A percentile compares a stretch with the other conserved stretches of the same genome.
phyloP scores from a whole-genome alignment of 2,329 filamentous ascomycete genomes.

The Aspergillus flavus region DNA sequence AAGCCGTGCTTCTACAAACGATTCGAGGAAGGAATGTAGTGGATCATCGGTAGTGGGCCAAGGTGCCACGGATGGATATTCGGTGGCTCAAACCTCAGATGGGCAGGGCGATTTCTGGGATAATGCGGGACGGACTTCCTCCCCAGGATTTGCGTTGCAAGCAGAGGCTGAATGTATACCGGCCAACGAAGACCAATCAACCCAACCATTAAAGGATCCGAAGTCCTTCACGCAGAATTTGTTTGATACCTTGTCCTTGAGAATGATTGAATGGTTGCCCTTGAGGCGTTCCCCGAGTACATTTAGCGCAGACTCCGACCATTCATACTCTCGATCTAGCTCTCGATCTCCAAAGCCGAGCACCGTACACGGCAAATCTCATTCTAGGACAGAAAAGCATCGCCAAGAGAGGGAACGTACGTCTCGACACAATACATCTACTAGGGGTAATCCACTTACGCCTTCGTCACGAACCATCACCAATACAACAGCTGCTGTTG shows the following conservation, averaged over 20 bases:
- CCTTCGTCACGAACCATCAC: conserved; percentile 31
- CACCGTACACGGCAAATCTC: conserved; percentile 8
- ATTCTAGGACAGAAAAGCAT: conserved; percentile 13
- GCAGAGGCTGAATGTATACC: conserved; percentile 15
- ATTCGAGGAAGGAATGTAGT: conserved; percentile 7
- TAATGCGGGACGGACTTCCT: background rate
- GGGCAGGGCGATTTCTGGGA: background rate
- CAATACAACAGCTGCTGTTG: conserved; percentile 35
- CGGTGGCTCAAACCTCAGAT: background rate
- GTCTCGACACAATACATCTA: conserved; percentile 9
- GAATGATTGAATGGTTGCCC: conserved; percentile 52
- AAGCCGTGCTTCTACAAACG: conserved; percentile 27
- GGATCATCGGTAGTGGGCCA: background rate
- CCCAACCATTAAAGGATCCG: conserved; percentile 53
- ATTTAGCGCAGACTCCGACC: conserved; percentile 19
- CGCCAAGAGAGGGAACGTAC: conserved; percentile 13
- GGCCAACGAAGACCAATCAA: conserved; percentile 23
- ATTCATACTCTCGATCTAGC: conserved; percentile 2
- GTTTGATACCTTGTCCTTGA: conserved; percentile 50
- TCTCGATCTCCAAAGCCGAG: conserved; percentile 19
- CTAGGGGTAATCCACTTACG: conserved; percentile 27
- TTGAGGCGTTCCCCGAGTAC: conserved; percentile 34
- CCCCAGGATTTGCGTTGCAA: conserved; percentile 7
- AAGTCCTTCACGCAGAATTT: conserved; percentile 65
- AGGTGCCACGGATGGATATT: background rate